Evolutionary conservation across 164 flowering plant genomes (phyloP), one percentile per base, ranked within the genome.

Genomic region (Vitis riparia): DNA sequence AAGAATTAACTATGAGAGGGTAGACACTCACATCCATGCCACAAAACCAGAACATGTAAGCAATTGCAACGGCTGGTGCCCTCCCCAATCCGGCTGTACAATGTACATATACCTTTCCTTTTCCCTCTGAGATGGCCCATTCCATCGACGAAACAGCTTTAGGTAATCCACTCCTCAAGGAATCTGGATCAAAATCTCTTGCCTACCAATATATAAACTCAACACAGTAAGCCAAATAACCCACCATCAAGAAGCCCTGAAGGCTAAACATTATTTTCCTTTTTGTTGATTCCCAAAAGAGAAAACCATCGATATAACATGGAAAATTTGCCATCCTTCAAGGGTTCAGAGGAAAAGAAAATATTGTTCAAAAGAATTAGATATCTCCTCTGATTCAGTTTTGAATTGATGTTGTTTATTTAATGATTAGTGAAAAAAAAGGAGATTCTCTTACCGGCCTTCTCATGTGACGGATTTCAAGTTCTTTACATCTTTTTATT

Each of bases 11-110:
- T 2, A 37, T 16, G 10, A 44, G 48, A 63, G 37, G 51, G 53
- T 29, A 11, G 70, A 65, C 58, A 74, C 95, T 89, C 71, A 92
- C 99, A 83, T 92, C 76, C 91, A 85, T 92, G 69, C 66, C 82
- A 66, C 83, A 79, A 59, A 94, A 94, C 99, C 97, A 94, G 81
- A 86, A 94, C 87, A 94, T 80, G 77, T 94, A 92, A 62, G 97
- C 91, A 66, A 94, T 91, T 37, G 91, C 91, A 79, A 91, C 91
- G 19, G 97, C 99, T 3, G 97, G 97, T 27, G 98, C 97, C 78
- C 99, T 87, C 51, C 97, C 97, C 59, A 94, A 71, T 69, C 99
- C 99, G 70, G 97, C 99, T 6, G 97, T 87, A 76, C 99, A 92
- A 75, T 92, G 97, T 62, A 94, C 91, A 69, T 91, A 94, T 0